Evolutionary conservation across 257 asterid species (phyloP).

Genomic region (Nemophila menziesii): DNA sequence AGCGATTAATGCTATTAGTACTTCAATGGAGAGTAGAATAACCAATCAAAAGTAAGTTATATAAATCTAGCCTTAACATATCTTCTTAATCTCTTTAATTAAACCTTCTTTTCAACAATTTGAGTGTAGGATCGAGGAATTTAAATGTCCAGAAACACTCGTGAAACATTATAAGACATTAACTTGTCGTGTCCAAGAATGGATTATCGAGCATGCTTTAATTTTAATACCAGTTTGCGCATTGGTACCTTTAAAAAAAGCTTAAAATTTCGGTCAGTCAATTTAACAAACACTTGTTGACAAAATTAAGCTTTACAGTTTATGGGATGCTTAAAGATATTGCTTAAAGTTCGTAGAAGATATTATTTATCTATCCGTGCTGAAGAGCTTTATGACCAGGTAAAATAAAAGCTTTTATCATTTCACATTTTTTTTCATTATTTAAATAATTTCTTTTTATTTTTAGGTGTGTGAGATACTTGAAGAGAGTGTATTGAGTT

Average conservation of each 20-base stretch:
- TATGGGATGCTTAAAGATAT: conserved; percentile 45
- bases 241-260: conserved; percentile 61
- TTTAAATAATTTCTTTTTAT: no score
- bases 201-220: conserved; percentile 52
- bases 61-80: conserved; percentile 3
- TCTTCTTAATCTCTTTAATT: conserved; percentile 13
- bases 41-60: conserved; percentile 39
- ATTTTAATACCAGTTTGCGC: conserved; percentile 50
- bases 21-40: conserved; percentile 44
- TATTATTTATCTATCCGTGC: conserved; percentile 55
- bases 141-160: conserved; percentile 71
- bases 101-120: conserved; percentile 7
- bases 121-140: conserved; percentile 50
- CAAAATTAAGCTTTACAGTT: conserved; percentile 59
- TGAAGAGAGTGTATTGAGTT: conserved; percentile 62
- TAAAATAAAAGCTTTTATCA: no score
- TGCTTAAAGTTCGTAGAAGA: conserved; percentile 31
- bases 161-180: conserved; percentile 52
- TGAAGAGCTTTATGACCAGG: conserved; percentile 74
- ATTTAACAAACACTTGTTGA: conserved; percentile 44
- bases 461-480: conserved; percentile 82
- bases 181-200: conserved; percentile 45
- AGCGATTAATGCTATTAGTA: conserved; percentile 37
- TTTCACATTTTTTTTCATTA: no score
- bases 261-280: conserved; percentile 21